Base-by-base conservation (phyloP, 805 yeast species). In the Pichia scutulata region DNA sequence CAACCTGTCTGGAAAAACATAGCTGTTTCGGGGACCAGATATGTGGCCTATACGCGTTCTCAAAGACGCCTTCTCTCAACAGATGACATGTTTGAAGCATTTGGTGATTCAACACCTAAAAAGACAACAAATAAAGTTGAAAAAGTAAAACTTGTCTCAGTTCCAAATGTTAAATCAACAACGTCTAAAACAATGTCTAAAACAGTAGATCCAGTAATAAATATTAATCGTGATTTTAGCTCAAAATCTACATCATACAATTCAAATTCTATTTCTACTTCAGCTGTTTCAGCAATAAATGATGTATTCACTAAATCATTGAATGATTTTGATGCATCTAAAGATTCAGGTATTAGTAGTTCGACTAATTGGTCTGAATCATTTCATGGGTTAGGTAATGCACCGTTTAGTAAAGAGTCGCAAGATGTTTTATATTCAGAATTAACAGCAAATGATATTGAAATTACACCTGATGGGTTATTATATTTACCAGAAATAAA, bases 401-500 rank as follows among this genome's bases (percentile, higher is more conserved):
- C 74, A n/a, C 84, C 97, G 1, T 92, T 93, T 60, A 69, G 81
- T 4, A 72, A 72, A 16, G 78, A 79, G 40, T 73, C 82, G 0
- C 81, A 80, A 49, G 76, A 77, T 24, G 72, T 79, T n/a, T 70
- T 93, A 18, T 63, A 81, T 48, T 78, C 82, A 7, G 78, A 83
- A 0, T 62, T 93, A n/a, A 76, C 74, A 0, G 74, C 78, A 7
- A 75, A 75, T 25, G 97, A 92, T 58, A 81, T 93, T 47, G 99
- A 93, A 65, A 85, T 93, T 56, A 93, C 92, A 53, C 98, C 98
- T 0, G 99, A 93, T 65, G 98, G 98, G 16, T 71, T 93, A 46
- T 67, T 93, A 8, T 93, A 88, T 60, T 71, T 93, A 43, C 99
- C 99, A 0, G 99, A 93, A 65, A 93, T 93, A 69, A 92, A 92